Evolutionary conservation across 2,329 filamentous ascomycete species (phyloP), one percentile per base, ranked within the genome.

Genomic region (Parastagonospora nodorum): DNA sequence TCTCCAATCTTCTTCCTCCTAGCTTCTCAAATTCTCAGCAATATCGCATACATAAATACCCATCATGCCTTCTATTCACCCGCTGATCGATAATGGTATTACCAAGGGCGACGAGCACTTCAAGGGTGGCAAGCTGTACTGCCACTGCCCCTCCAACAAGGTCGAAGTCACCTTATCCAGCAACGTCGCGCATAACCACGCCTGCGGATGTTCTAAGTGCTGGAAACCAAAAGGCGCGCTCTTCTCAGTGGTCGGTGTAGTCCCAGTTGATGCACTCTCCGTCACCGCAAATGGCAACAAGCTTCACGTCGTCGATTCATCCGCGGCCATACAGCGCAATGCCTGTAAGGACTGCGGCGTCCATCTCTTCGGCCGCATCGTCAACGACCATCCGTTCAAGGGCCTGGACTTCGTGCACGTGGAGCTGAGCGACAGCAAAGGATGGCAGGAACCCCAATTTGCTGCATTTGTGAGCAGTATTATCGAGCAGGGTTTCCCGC

Each of bases 401-500:
- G 86, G 86, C 0, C 76, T 88, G n/a, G 85, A 87, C 67, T 88
- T 88, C 67, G 84, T 88, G 9, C 86, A 88, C 69, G 77, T 77
- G 1, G 86, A 89, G 73, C 74, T 89, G 38, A 82, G 80, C 14
- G 74, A 80, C 43, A 71, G 80, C 47, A 78, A 81, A 66, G 85
- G 85, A n/a, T 88, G 86, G 85, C 85, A 88, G 73, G 86, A 87
- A 74, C 85, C 85, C 6, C 85, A 88, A 64, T 89, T 88, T 58
- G 86, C 86, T 2, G 86, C 81, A 0, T 89, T 88, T 53, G 85
- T 88, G 33, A 84, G 81, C 31, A 85, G 81, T 48, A 83, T 88
- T 51, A 87, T 88, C 51, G 86, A 88, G 80, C 84, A 88, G 65
- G 86, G 86, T 1, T 86, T 83, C 60, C 71, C 80, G 40, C 82